Conservation (phyloP, 176 grass and related monocot genomes). For the Hordeum vulgare region MorexV3_pseudomolecules_assembly NC_058518.1:493587313-493587812, state of each 20-base stretch:
- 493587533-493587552: background rate
- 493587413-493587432: background rate
- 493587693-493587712: background rate
- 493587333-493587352: no score
- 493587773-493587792: slow-evolving; percentile 81
- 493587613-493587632: background rate
- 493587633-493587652: background rate
- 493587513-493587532: background rate
- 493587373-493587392: background rate
- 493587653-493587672: background rate
- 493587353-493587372: background rate
- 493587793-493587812: slow-evolving; percentile 71
- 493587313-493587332: no score
- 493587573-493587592: background rate
- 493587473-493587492: background rate
- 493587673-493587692: background rate
- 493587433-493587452: background rate
- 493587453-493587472: background rate
- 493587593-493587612: background rate
- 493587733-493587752: slow-evolving; percentile 48
- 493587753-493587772: slow-evolving; percentile 95
- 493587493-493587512: background rate
- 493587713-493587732: background rate
- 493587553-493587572: background rate
- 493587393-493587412: background rate